Evolutionary conservation across 805 yeast genomes (phyloP).

Genomic region (Metschnikowia picachoensis): DNA sequence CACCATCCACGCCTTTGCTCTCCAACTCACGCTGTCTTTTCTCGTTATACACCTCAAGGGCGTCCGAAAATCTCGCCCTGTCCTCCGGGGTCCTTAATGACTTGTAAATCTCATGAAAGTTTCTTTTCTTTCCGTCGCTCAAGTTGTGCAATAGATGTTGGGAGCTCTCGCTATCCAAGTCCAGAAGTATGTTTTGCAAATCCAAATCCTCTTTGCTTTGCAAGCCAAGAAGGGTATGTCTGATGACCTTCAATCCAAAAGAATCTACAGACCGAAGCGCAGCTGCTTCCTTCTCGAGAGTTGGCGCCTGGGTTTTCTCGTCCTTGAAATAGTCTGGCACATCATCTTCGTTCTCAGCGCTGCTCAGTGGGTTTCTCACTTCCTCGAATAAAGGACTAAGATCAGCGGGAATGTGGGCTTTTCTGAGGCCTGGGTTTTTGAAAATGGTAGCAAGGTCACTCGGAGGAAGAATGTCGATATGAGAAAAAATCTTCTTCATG

Average conservation of each 20-base stretch:
- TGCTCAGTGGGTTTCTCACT: constrained; percentile 11
- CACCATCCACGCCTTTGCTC: constrained; percentile 75
- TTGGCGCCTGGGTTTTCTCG: constrained; percentile 27
- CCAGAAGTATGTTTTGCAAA: constrained; percentile 25
- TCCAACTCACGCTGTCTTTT: constrained; percentile 77
- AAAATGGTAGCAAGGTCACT: constrained; percentile 40
- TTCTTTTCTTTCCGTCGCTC: constrained; percentile 41
- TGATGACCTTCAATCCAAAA: constrained; percentile 71
- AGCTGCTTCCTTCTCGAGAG: constrained; percentile 53
- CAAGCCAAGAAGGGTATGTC: constrained; percentile 60
- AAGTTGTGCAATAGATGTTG: constrained; percentile 26
- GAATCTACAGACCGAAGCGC: constrained; percentile 66
- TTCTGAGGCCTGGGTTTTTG: constrained; percentile 21
- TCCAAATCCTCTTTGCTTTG: constrained; percentile 19
- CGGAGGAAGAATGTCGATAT: constrained; percentile 52
- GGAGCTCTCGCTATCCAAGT: constrained; percentile 26
- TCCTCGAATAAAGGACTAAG: constrained; percentile 29
- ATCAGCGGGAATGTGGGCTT: constrained; percentile 33
- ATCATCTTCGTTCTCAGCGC: constrained; percentile 8
- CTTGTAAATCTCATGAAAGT: constrained; percentile 67
- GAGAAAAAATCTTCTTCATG: constrained; percentile 34
- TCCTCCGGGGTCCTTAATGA: constrained; percentile 43
- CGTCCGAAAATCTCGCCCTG: constrained; percentile 51
- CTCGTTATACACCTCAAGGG: constrained; percentile 66
- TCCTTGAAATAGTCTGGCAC: constrained; percentile 30